Evolutionary conservation across 805 yeast genomes (phyloP).

Genomic region (Metschnikowia vanudenii): DNA sequence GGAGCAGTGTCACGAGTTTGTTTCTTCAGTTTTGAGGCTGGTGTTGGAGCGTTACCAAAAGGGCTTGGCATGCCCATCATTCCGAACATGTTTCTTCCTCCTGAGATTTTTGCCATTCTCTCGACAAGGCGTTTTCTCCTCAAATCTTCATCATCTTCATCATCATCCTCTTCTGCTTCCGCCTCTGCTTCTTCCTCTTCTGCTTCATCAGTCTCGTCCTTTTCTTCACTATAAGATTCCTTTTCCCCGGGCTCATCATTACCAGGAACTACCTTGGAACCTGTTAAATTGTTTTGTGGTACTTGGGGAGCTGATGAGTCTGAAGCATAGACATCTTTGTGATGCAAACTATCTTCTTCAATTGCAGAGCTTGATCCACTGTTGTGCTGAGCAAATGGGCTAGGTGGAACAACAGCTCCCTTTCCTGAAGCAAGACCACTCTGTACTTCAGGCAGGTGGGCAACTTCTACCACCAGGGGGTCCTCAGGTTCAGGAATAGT

Average conservation of each 20-base stretch:
- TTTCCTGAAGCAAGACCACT: not conserved
- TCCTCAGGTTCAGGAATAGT: constrained; percentile 8
- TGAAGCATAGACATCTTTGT: not conserved
- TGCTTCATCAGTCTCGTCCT: not conserved
- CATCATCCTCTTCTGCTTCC: not conserved
- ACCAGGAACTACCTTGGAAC: not conserved
- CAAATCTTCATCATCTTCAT: constrained; percentile 69
- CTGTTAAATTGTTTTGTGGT: not conserved
- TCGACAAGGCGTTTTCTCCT: constrained; percentile 77
- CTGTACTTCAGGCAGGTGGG: not conserved
- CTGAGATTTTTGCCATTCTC: constrained; percentile 94
- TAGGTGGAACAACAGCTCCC: not conserved
- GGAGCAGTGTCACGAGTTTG: constrained; percentile 11
- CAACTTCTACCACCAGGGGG: not conserved
- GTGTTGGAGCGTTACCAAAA: constrained; percentile 26
- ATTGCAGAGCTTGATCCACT: not conserved
- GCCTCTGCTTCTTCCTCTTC: constrained; percentile 76
- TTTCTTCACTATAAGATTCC: not conserved
- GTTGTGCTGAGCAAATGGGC: not conserved
- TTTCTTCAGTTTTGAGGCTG: constrained; percentile 15
- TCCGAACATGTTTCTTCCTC: constrained; percentile 78
- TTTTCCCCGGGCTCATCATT: not conserved
- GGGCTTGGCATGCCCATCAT: constrained; percentile 57
- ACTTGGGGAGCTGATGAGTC: not conserved
- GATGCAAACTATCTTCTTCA: not conserved